Base-by-base conservation (phyloP, 2,329 filamentous ascomycete genomes). In the Periglandula ipomoeae region DNA sequence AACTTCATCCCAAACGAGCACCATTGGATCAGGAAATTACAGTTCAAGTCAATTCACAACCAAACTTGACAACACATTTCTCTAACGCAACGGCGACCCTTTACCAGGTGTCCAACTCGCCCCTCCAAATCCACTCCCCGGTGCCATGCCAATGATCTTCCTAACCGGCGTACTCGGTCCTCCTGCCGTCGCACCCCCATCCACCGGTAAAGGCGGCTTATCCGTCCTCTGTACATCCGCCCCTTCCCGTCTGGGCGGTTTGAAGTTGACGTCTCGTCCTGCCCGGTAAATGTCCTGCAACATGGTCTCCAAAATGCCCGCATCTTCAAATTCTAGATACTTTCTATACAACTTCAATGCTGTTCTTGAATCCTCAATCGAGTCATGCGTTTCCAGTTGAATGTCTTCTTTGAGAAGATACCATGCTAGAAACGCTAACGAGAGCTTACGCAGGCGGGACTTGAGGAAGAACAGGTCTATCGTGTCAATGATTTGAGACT, bases 291-390 rank as follows among this genome's bases (percentile, higher is more conserved):
- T 88, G 58, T 95, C 89, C 61, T 89, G 82, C 43, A 97, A 75
- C 72, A 93, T 93, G 32, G 81, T 73, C 58, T 93, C 84, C 46
- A 95, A 70, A 4, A 95, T 82, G 0, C 90, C 91, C 0, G 88
- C 89, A 56, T 94, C 89, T 46, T 85, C 74, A 59, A 87, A 97
- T 68, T 97, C 90, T 54, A 88, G 76, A 65, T 89, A 96, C 65
- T 95, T 96, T 40, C 85, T 79, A 60, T 84, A 98, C 8, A 98
- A 73, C 62, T 89, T 87, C 37, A 97, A 74, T 0, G 94, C 93
- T 37, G 91, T 96, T 23, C 86, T 79, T 1, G 93, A 90, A 64
- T 98, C 93, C 66, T 97, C 93, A 56, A 98, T 94, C 10, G 85
- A 91, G 67, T 98, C 93, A 67, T 98, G 94, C 6, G 84, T 89